These are phyloP conservation scores for Leccinellum albellum DNA, from an alignment of 768 basidiomycete species.

Conservation along the genomic window DNA sequence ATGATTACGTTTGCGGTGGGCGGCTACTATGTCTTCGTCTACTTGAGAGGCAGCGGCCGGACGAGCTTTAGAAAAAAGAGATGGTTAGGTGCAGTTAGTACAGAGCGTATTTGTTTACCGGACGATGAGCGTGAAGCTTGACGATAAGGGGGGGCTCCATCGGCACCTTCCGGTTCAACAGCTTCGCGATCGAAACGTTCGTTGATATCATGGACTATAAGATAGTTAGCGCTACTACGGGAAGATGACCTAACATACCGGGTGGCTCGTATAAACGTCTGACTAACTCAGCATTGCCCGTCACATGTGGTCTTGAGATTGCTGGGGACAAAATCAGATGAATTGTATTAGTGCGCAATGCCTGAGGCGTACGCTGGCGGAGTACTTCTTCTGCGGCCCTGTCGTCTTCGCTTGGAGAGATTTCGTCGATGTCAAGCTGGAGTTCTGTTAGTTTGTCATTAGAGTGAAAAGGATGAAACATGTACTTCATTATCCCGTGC, in stretches of 20 bases:
- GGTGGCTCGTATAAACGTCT: no score
- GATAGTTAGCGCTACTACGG: no score
- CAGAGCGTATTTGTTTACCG: not conserved
- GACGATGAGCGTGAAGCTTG: not conserved
- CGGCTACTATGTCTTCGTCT: not conserved
- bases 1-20: not conserved
- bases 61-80: not conserved
- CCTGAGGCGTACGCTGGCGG: not conserved
- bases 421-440: not conserved
- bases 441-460: no score
- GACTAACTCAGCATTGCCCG: not conserved
- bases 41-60: not conserved
- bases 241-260: no score
- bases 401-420: not conserved
- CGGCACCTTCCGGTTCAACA: not conserved
- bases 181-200: not conserved
- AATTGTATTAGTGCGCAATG: no score
- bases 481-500: no score
- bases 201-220: not conserved
- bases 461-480: no score
- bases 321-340: no score
- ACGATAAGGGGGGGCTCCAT: not conserved
- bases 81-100: not conserved
- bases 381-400: not conserved
- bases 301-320: no score